Evolutionary conservation across 2,329 filamentous ascomycete genomes (phyloP).

Genomic region (Aureobasidium mangrovei): DNA sequence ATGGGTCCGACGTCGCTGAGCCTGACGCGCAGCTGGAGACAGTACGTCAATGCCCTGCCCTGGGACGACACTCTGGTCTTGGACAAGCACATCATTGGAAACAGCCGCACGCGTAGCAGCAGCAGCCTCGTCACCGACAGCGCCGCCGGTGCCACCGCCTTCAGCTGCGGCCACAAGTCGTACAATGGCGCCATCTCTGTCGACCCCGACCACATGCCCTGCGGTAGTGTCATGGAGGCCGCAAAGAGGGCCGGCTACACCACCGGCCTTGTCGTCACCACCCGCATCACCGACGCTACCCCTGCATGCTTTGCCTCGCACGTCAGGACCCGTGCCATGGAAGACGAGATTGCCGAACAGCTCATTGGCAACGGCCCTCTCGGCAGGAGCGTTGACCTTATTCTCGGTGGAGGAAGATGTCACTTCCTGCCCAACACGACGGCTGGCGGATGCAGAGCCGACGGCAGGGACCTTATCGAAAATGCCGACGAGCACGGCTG

Average conservation of each 20-base stretch:
- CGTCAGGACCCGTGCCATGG: conserved; percentile 67
- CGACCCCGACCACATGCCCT: conserved; percentile 73
- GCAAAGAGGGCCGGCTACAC: conserved; percentile 85
- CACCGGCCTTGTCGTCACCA: conserved; percentile 92
- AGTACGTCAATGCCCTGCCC: conserved; percentile 65
- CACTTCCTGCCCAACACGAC: conserved; percentile 83
- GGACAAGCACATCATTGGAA: conserved; percentile 83
- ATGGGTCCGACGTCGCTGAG: conserved; percentile 93
- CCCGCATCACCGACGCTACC: conserved; percentile 88
- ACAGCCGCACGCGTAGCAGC: conserved; percentile 75
- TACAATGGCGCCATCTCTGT: conserved; percentile 96
- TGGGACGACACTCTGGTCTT: conserved; percentile 67
- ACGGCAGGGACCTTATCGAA: conserved; percentile 65
- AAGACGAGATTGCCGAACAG: conserved; percentile 86
- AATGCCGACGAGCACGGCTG: conserved; percentile 72
- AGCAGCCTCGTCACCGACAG: conserved; percentile 87
- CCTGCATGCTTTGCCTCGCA: conserved; percentile 92
- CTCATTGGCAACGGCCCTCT: conserved; percentile 82
- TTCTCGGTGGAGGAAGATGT: conserved; percentile 87
- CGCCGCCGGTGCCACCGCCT: conserved; percentile 93
- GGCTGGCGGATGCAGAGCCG: conserved; percentile 69
- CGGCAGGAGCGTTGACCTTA: conserved; percentile 79
- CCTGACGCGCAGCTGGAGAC: conserved; percentile 77
- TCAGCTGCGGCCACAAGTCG: conserved; percentile 84
- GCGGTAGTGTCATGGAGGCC: conserved; percentile 87